Evolutionary conservation across 129 eudicot species (phyloP).

Genomic region (Artemisia argyi): DNA sequence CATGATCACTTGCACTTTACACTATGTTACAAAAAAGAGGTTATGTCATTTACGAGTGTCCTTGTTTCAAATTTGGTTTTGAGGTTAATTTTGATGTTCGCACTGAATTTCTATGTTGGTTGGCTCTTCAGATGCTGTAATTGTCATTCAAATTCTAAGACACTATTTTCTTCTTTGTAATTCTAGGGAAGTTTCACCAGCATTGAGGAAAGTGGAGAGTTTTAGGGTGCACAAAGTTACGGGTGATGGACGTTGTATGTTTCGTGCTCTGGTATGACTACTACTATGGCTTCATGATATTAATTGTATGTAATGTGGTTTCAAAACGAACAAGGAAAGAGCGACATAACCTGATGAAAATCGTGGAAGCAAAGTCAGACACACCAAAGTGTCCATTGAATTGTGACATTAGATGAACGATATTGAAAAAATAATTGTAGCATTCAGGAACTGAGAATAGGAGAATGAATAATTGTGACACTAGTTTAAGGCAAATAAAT

Average conservation of each 20-base stretch:
- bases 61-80: no score
- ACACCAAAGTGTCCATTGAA: no score
- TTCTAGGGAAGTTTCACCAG: slow-evolving; percentile 57
- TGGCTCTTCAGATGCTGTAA: slow-evolving; percentile 10
- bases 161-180: background rate
- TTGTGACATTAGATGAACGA: no score
- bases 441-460: no score
- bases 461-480: no score
- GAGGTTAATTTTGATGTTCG: background rate
- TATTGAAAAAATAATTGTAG: no score
- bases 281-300: slow-evolving; percentile 3
- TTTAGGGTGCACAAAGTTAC: slow-evolving; percentile 74
- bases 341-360: background rate
- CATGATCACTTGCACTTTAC: no score
- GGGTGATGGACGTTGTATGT: slow-evolving; percentile 97
- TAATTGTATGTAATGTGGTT: slow-evolving; percentile 1
- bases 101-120: background rate
- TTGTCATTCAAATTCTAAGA: background rate
- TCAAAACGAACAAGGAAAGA: background rate
- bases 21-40: no score
- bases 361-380: no score
- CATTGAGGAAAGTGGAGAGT: slow-evolving; percentile 66
- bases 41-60: no score
- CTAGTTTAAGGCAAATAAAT: no score
- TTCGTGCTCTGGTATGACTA: slow-evolving; percentile 78